Evolutionary conservation across 208 protist species (phyloP), one percentile per base, ranked within the genome.

Genomic region (Acanthamoeba culbertsoni): DNA sequence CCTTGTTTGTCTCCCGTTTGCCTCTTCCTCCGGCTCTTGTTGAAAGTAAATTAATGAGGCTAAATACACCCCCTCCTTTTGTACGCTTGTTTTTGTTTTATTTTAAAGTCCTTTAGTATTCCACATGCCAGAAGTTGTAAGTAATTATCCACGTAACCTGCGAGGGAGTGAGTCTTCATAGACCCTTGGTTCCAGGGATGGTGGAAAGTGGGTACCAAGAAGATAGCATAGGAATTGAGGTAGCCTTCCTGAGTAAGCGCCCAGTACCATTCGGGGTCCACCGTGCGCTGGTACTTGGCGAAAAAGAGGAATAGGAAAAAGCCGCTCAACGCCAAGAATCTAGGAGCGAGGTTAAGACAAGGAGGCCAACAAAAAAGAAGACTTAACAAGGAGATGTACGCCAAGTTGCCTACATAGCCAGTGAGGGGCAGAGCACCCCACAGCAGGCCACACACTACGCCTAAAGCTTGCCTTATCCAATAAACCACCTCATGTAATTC

Each of bases 261-360:
- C 77, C 77, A 88, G 53, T 88, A 88, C 77, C 77, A 88, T 33
- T 88, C 77, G 2, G 45, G 48, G n/a, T 88, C 77, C 8, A 88
- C 77, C 6, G 45, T 88, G 28, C 53, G 42, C 1, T 65, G 77
- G 53, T 88, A 88, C 46, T 88, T 88, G 45, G 77, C 77, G 33
- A 88, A 88, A n/a, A 65, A 88, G 10, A 88, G 46, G 53, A 88
- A 88, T 46, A 88, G 46, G 1, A 51, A n/a, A 1, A 55, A 18
- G 2, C 48, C 77, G 48, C 46, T 88, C 48, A 88, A 46, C 7
- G 20, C 77, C 46, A 88, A 62, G 37, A 63, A 88, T 33, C 77
- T 88, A n/a, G n/a, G n/a, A n/a, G 77, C 46, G 35, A 12, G 28
- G 7, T 59, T 3, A 14, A 35, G 8, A 62, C 10, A 4, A 31